phyloP scores from a whole-genome alignment of 805 yeast genomes.

The Pichia scutulata region DNA sequence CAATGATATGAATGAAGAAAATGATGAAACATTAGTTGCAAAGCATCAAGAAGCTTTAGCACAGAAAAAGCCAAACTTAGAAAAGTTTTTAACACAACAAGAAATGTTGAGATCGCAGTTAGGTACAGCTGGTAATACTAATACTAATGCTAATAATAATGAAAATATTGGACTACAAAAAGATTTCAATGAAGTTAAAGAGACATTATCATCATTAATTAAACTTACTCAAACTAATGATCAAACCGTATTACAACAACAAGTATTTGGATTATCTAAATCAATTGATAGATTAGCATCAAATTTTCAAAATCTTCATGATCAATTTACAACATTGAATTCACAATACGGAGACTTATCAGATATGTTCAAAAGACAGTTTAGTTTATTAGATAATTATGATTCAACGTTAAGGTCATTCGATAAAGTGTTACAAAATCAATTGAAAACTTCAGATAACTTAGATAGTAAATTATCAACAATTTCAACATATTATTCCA shows the following conservation, averaged over 20 bases:
- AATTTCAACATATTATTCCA: constrained; percentile 1
- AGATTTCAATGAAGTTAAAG: neutral
- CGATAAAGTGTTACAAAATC: constrained; percentile 11
- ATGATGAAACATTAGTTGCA: constrained; percentile 21
- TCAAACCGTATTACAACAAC: constrained; percentile 4
- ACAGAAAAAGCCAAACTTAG: neutral
- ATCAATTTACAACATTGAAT: constrained; percentile 4
- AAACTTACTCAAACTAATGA: neutral
- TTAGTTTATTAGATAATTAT: constrained; percentile 11
- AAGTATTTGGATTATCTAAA: constrained; percentile 3
- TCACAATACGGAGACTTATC: constrained; percentile 8
- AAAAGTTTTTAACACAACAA: constrained; percentile 15
- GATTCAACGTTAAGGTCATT: constrained; percentile 11
- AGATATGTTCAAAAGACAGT: constrained; percentile 11
- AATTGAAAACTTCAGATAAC: constrained; percentile 10
- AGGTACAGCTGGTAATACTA: neutral
- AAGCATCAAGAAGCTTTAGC: constrained; percentile 13
- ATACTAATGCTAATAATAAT: neutral
- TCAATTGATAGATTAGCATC: constrained; percentile 5
- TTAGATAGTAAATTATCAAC: constrained; percentile 9
- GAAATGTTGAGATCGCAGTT: constrained; percentile 14
- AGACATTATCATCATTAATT: neutral
- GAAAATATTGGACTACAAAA: neutral
- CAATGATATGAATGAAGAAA: constrained; percentile 18
- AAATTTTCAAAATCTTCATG: constrained; percentile 4